Percentiles rank a stretch among this genome's conserved stretches.
Conservation (phyloP, 2,329 filamentous ascomycete genomes). For the Neonectria hederae region DNA sequence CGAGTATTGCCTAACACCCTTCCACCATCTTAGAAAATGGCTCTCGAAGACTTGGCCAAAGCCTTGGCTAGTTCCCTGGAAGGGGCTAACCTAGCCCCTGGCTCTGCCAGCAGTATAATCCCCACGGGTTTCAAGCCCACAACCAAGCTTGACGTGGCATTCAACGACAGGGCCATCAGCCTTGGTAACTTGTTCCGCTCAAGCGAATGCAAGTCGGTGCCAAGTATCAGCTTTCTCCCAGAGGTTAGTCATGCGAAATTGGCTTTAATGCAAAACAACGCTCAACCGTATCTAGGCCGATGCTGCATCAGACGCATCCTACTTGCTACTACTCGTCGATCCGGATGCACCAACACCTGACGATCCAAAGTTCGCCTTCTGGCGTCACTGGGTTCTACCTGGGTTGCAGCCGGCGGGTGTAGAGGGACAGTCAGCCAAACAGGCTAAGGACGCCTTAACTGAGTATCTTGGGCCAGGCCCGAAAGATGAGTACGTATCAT, state of each 20-base stretch:
- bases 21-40: constrained; percentile 23
- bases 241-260: constrained; percentile 38
- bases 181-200: constrained; percentile 54
- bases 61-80: constrained; percentile 45
- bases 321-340: constrained; percentile 61
- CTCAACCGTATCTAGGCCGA: constrained; percentile 28
- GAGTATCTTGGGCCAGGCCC: constrained; percentile 56
- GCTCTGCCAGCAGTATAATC: constrained; percentile 52
- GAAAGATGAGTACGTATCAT: constrained; percentile 54
- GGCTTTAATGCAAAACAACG: fast-evolving
- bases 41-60: constrained; percentile 27
- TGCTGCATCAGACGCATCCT: constrained; percentile 46
- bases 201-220: constrained; percentile 49
- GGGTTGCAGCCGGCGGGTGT: constrained; percentile 48
- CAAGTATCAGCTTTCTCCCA: constrained; percentile 48
- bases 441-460: constrained; percentile 50
- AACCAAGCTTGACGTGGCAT: constrained; percentile 50
- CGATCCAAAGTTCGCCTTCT: constrained; percentile 64
- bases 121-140: constrained; percentile 54
- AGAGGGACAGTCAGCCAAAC: constrained; percentile 35
- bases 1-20: too few species aligned
- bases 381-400: constrained; percentile 63
- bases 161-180: constrained; percentile 46
- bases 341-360: constrained; percentile 65
- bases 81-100: constrained; percentile 53